These are phyloP conservation scores for Cordyceps militaris DNA, from an alignment of 2,329 filamentous ascomycete species.

Conservation along the genomic window DNA sequence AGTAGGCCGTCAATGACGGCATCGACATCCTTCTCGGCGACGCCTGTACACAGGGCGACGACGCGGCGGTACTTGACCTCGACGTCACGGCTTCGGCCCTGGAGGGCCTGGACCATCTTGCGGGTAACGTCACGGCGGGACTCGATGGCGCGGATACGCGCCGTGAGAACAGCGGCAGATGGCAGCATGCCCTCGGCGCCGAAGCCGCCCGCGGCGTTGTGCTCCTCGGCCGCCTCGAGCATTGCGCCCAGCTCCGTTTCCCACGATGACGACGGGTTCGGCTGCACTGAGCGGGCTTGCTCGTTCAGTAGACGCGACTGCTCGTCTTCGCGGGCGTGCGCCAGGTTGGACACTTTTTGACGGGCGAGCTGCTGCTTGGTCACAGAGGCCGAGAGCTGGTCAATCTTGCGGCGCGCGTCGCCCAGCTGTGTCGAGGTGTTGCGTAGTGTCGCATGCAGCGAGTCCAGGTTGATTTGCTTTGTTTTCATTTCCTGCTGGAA, in stretches of 20 bases:
- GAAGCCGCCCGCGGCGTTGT: constrained; percentile 25
- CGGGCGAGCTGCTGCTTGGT: constrained; percentile 58
- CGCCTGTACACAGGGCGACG: constrained; percentile 77
- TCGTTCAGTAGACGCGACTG: constrained; percentile 42
- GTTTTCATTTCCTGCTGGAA: constrained; percentile 75
- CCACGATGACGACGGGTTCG: constrained; percentile 43
- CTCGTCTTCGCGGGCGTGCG: constrained; percentile 65
- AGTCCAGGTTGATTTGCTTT: constrained; percentile 78
- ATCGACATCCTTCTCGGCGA: constrained; percentile 73
- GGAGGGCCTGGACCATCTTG: constrained; percentile 62
- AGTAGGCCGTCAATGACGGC: constrained; percentile 71
- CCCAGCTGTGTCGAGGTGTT: constrained; percentile 72
- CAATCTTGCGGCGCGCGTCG: constrained; percentile 67
- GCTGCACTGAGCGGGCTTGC: constrained; percentile 33
- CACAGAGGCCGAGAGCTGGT: constrained; percentile 59
- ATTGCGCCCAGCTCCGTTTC: constrained; percentile 47
- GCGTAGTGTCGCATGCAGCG: constrained; percentile 72
- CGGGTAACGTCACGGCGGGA: constrained; percentile 60
- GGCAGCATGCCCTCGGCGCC: constrained; percentile 43
- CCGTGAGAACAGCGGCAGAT: constrained; percentile 52
- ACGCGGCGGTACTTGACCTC: constrained; percentile 85
- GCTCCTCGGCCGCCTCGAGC: constrained; percentile 36
- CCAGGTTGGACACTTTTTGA: constrained; percentile 72
- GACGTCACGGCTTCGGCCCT: constrained; percentile 73
- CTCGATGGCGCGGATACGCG: constrained; percentile 63